These are phyloP conservation scores for Dioszegia aurantiaca DNA, from an alignment of 768 basidiomycete species.

Conservation along the genomic window DNA sequence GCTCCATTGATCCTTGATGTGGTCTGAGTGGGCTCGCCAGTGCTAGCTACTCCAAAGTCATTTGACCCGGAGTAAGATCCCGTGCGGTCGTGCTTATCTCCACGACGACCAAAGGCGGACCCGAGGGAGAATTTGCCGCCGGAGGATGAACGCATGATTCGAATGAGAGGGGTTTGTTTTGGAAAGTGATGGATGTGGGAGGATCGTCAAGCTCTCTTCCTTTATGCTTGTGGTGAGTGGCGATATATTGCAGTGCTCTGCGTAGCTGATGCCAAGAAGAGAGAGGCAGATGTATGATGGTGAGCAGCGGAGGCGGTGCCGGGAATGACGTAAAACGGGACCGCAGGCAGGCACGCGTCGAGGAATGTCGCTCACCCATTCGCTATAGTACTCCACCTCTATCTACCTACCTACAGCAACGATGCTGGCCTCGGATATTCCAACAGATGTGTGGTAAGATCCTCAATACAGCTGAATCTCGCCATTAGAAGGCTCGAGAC, in stretches of 20 bases:
- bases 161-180: not conserved
- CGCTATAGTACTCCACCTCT: too few relatives aligned
- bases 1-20: conserved; percentile 5
- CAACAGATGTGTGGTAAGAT: not conserved
- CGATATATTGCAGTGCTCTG: too few relatives aligned
- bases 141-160: conserved; percentile 3
- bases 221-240: too few relatives aligned
- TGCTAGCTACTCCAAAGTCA: not conserved
- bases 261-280: not conserved
- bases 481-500: not conserved
- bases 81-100: conserved; percentile 9
- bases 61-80: conserved; percentile 4
- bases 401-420: not conserved
- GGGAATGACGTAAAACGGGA: conserved; percentile 1
- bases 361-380: too few relatives aligned
- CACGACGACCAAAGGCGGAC: conserved; percentile 1
- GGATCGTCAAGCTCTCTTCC: not conserved
- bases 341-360: too few relatives aligned
- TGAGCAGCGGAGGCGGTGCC: conserved; percentile 2
- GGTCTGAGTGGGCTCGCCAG: not conserved
- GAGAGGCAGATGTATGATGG: too few relatives aligned
- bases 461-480: not conserved
- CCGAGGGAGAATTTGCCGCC: conserved; percentile 17
- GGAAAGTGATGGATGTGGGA: not conserved
- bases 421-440: not conserved